Percentiles rank a stretch among this genome's conserved stretches.
Evolutionary conservation across 2,329 filamentous ascomycete species (phyloP).

Genomic region (Gnomoniopsis smithogilvyi): DNA sequence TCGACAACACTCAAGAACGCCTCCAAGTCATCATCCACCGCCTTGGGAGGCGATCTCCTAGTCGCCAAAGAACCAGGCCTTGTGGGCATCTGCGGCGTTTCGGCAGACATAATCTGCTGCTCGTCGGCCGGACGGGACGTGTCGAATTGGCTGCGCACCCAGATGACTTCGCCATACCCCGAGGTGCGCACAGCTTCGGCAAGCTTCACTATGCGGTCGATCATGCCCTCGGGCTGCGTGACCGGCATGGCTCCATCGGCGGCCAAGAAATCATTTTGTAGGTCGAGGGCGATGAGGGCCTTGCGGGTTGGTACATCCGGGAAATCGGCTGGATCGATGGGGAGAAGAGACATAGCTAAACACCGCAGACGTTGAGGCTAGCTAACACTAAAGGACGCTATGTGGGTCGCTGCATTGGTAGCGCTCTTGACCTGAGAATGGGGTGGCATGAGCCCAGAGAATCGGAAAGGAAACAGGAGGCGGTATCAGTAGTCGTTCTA

Average conservation of each 20-base stretch:
- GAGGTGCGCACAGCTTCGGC: conserved; percentile 69
- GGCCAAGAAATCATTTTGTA: conserved; percentile 86
- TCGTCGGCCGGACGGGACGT: conserved; percentile 55
- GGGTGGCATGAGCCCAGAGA: not conserved
- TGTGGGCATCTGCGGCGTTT: conserved; percentile 24
- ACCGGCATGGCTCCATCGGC: conserved; percentile 66
- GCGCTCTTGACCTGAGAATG: not conserved
- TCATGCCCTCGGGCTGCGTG: conserved; percentile 58
- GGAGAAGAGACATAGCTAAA: conserved; percentile 39
- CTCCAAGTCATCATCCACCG: conserved; percentile 31
- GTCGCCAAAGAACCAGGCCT: conserved; percentile 17
- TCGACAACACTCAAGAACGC: conserved; percentile 29
- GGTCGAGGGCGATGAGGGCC: conserved; percentile 78
- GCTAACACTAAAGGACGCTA: not conserved
- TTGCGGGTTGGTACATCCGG: conserved; percentile 57
- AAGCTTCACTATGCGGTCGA: conserved; percentile 64
- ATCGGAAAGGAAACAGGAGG: not conserved
- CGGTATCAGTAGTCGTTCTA: conserved; percentile 1
- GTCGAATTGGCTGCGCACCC: conserved; percentile 76
- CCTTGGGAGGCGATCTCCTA: not conserved
- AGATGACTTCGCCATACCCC: conserved; percentile 71
- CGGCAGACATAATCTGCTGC: conserved; percentile 45
- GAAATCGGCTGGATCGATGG: conserved; percentile 53
- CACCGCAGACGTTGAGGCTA: not conserved
- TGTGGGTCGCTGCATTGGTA: not conserved